These are phyloP conservation scores for Clausena lansium DNA, from an alignment of 345 rosid genomes.

Conservation along the genomic window DNA sequence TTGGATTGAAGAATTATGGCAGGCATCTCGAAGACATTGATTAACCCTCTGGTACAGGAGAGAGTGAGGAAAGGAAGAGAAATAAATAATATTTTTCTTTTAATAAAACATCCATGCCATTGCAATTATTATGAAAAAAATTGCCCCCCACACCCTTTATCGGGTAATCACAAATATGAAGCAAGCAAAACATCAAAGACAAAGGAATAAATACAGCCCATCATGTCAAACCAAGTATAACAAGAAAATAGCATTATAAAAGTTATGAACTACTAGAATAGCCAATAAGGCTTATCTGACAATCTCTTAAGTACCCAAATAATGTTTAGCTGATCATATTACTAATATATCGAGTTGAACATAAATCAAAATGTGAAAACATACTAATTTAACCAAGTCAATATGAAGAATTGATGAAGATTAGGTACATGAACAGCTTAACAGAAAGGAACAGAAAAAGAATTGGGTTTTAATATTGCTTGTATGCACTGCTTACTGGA, in stretches of 20 bases:
- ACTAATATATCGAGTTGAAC: neutral
- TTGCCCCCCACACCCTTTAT: too few relatives aligned
- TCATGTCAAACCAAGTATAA: neutral
- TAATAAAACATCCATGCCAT: neutral
- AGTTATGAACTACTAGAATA: neutral
- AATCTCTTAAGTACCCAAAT: neutral
- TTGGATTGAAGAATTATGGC: constrained; percentile 17
- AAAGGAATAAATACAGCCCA: neutral
- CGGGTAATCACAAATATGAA: neutral
- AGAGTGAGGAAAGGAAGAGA: constrained; percentile 4
- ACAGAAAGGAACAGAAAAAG: neutral
- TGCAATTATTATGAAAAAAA: neutral
- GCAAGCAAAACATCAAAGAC: neutral
- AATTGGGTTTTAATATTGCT: neutral
- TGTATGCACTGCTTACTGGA: neutral
- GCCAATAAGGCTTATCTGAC: neutral
- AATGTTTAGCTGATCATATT: neutral
- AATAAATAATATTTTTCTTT: neutral
- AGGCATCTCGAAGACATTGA: constrained; percentile 75
- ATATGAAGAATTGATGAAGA: neutral
- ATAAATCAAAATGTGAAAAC: neutral
- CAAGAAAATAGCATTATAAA: neutral
- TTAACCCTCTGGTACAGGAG: constrained; percentile 70
- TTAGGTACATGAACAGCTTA: neutral
- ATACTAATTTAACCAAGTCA: neutral